Evolutionary conservation across 2,329 filamentous ascomycete species (phyloP).

Genomic region (Orbilia javanica): DNA sequence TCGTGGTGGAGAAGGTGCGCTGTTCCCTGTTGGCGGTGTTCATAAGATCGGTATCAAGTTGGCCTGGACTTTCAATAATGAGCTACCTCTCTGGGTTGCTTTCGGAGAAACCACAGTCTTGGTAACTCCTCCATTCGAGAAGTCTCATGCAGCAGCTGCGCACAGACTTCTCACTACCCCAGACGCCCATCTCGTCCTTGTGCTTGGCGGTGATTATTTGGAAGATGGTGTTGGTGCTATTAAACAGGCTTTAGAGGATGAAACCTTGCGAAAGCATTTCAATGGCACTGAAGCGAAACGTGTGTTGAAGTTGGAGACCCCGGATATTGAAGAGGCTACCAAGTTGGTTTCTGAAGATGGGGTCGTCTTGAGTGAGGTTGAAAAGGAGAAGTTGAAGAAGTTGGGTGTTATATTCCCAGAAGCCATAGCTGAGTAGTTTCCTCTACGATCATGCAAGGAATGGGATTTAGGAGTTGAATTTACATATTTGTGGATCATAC

Average conservation of each 20-base stretch:
- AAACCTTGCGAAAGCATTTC: constrained; percentile 18
- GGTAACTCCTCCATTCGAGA: constrained; percentile 29
- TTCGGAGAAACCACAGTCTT: constrained; percentile 11
- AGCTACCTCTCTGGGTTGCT: background rate
- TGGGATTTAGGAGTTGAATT: background rate
- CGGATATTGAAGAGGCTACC: constrained; percentile 3
- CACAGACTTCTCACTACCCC: constrained; percentile 21
- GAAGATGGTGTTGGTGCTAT: constrained; percentile 27
- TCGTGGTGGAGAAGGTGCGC: constrained; percentile 19
- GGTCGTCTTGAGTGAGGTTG: constrained; percentile 8
- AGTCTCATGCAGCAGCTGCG: constrained; percentile 19
- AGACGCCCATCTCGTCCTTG: constrained; percentile 22
- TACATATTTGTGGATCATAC: too few relatives aligned
- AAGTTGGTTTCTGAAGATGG: background rate
- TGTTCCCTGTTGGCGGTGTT: constrained; percentile 23
- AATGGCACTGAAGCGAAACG: constrained; percentile 15
- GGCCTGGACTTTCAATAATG: constrained; percentile 9
- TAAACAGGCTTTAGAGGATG: constrained; percentile 26
- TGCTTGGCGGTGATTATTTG: constrained; percentile 27
- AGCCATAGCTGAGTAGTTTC: background rate
- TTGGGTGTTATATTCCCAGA: background rate
- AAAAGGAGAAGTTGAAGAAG: constrained; percentile 26
- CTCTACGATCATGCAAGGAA: background rate
- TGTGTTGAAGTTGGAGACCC: background rate
- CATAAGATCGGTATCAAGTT: constrained; percentile 15